Evolutionary conservation across 441 rosid species (phyloP).

Genomic region (Syzygium syzygioides): DNA sequence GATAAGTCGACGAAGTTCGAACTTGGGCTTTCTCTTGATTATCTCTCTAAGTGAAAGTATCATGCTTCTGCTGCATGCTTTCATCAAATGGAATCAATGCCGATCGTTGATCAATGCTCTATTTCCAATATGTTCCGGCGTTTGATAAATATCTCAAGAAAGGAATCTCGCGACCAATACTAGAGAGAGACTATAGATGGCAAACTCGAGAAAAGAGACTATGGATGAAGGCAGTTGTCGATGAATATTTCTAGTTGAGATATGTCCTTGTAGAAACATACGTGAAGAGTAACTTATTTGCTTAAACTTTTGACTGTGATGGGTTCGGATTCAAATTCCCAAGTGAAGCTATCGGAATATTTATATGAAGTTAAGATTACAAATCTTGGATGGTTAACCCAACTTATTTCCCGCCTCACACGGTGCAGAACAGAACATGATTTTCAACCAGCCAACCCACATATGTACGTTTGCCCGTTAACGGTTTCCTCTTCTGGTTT

Average conservation of each 20-base stretch:
- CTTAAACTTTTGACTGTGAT: fast-evolving
- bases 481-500: neutral
- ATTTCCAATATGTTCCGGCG: fast-evolving
- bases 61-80: fast-evolving
- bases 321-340: neutral
- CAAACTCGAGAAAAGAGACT: neutral
- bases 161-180: neutral
- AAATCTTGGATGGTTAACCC: neutral
- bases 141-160: neutral
- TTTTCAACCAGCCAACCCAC: neutral
- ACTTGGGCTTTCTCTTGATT: neutral
- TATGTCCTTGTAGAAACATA: neutral
- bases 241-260: neutral
- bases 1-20: neutral
- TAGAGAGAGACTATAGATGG: neutral
- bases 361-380: no score
- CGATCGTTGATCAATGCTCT: neutral
- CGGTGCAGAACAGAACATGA: neutral
- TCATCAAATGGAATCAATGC: no score
- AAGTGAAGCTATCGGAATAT: fast-evolving
- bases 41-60: neutral
- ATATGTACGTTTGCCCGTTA: neutral
- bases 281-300: fast-evolving
- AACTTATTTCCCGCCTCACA: neutral
- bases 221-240: fast-evolving